phyloP scores from a whole-genome alignment of 106 monocot species.

The Ottelia alismoides region DNA sequence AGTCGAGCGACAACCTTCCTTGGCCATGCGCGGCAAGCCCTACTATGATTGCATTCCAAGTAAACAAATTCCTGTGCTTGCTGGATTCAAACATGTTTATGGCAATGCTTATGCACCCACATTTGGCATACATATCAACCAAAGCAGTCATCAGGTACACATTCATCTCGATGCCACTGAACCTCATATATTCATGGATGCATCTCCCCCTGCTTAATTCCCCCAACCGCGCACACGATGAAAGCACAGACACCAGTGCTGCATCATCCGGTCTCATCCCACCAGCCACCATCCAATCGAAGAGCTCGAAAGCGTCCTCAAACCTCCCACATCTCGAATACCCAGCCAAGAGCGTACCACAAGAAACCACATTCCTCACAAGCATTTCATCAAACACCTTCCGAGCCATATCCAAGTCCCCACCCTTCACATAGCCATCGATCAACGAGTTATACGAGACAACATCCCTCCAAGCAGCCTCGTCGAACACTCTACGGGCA shows the following conservation, averaged over 20 bases:
- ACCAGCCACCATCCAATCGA: slow-evolving; percentile 19
- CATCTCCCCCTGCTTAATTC: slow-evolving; percentile 22
- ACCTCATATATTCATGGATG: slow-evolving; percentile 29
- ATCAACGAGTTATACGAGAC: slow-evolving; percentile 42
- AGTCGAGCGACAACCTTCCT: slow-evolving; percentile 28
- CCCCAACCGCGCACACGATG: slow-evolving; percentile 35
- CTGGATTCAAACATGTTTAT: slow-evolving; percentile 22
- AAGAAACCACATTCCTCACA: slow-evolving; percentile 27
- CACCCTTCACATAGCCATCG: slow-evolving; percentile 21
- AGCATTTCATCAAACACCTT: slow-evolving; percentile 49
- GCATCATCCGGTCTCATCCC: slow-evolving; percentile 30
- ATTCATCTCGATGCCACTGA: background rate
- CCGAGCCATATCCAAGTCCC: slow-evolving; percentile 7
- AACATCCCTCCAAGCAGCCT: slow-evolving; percentile 7
- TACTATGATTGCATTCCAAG: slow-evolving; percentile 55
- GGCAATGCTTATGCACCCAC: slow-evolving; percentile 32
- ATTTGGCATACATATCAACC: slow-evolving; percentile 59
- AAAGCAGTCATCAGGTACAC: slow-evolving; percentile 34
- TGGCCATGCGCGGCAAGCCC: slow-evolving; percentile 47
- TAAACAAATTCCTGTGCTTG: slow-evolving; percentile 26
- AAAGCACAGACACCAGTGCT: slow-evolving; percentile 31
- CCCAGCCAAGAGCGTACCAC: slow-evolving; percentile 39
- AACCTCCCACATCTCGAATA: slow-evolving; percentile 7
- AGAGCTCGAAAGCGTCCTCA: slow-evolving; percentile 23
- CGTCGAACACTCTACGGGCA: slow-evolving; percentile 20